Base-by-base conservation (phyloP, 352 stramenopile species). In the Ochromonadaceae sp. region DNA sequence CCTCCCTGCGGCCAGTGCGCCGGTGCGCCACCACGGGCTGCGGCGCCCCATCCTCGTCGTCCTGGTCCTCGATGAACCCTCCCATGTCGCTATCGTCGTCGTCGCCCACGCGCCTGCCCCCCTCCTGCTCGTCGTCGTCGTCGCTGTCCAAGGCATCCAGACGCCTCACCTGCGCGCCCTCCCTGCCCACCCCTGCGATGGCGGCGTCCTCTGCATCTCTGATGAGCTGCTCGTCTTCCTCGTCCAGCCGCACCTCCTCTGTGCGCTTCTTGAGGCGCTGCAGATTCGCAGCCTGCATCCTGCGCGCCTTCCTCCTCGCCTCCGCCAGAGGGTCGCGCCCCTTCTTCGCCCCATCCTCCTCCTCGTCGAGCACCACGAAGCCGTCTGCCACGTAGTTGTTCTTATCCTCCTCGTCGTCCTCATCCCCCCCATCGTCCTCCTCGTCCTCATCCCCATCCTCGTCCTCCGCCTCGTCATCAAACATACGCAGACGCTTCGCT, bases 61-160 rank as follows among this genome's bases (percentile, higher is more conserved):
- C 12, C n/a, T n/a, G n/a, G 5, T 4, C 9, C 5, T 58, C 52
- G 26, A 25, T 26, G 4, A 46, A 41, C 28, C 47, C 52, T 7
- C 31, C 22, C 10, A 60, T 60, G 47, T 60, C 52, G 47, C 31
- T 25, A 35, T 50, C 52, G 31, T 52, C 44, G 35, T 52, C 44
- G 20, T 52, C 7, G 14, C 20, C 20, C 28, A 34, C 34, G 35
- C 14, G 14, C 14, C 44, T 17, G 20, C 34, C 14, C 34, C 20
- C 20, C 7, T 25, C 14, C 14, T 7, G 25, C 7, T 28, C 5
- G n/a, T 36, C 9, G 25, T 10, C 28, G 22, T 38, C 48, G 41
- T 57, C 7, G 9, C 41, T 35, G 22, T 39, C 48, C 22, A 42
- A 30, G 17, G 38, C 48, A 39, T 38, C n/a, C 48, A 57, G 25